These are phyloP conservation scores for Lactarius deliciosus DNA, from an alignment of 768 basidiomycete species.

Conservation along the genomic window DNA sequence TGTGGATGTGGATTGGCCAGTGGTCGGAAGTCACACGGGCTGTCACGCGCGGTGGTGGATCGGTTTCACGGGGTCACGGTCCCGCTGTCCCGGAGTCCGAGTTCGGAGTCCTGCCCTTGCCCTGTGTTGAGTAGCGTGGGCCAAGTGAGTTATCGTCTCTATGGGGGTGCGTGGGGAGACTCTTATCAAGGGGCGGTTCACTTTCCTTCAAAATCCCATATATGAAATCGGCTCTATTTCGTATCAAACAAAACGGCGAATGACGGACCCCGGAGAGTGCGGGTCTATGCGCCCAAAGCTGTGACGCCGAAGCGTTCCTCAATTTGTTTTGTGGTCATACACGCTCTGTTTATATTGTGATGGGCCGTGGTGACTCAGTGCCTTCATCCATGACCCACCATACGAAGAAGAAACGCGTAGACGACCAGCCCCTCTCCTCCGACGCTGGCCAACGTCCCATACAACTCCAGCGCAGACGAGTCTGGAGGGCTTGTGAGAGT, in stretches of 20 bases:
- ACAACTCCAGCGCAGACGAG: conserved; percentile 73
- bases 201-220: not conserved
- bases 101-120: not conserved
- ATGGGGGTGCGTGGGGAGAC: not conserved
- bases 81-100: not conserved
- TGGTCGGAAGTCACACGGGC: conserved; percentile 6
- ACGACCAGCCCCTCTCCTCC: conserved; percentile 45
- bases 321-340: conserved; percentile 17
- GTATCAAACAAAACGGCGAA: not conserved
- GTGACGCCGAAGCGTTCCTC: not conserved
- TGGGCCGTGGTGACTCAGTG: conserved; percentile 27
- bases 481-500: conserved; percentile 89
- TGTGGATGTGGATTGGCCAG: conserved; percentile 6
- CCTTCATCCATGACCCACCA: conserved; percentile 46
- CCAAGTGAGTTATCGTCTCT: not conserved
- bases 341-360: conserved; percentile 20
- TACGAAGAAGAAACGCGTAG: conserved; percentile 79
- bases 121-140: not conserved
- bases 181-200: not conserved
- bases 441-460: conserved; percentile 69
- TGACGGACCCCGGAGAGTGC: conserved; percentile 16
- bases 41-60: not conserved
- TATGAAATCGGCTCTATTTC: not conserved
- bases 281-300: not conserved
- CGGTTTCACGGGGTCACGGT: conserved; percentile 14